Conservation (phyloP, 352 stramenopile species). For the Phytophthora litchii region DNA sequence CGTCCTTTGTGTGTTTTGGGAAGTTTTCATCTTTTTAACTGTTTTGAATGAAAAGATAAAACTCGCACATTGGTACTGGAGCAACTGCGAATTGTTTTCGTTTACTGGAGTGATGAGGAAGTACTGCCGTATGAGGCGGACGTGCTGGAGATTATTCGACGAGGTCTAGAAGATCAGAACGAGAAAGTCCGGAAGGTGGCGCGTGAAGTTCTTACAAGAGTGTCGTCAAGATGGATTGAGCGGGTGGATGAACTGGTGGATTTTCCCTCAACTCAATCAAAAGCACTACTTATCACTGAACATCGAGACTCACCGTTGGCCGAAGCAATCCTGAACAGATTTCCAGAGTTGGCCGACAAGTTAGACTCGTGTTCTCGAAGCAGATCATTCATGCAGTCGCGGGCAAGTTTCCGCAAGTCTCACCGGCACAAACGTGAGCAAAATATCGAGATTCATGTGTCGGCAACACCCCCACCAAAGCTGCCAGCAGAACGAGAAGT, state of each 20-base stretch:
- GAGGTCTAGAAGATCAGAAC: conserved; percentile 53
- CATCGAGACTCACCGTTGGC: conserved; percentile 52
- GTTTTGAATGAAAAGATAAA: conserved; percentile 42
- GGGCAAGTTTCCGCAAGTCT: conserved; percentile 34
- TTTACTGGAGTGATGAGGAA: conserved; percentile 59
- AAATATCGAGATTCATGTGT: conserved; percentile 42
- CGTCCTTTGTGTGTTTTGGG: not conserved
- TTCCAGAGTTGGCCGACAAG: conserved; percentile 41
- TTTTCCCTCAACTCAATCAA: conserved; percentile 44
- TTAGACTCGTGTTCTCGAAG: conserved; percentile 16
- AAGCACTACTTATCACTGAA: conserved; percentile 51
- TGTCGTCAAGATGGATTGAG: conserved; percentile 59
- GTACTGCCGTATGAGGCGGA: conserved; percentile 49
- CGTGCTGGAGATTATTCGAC: conserved; percentile 56
- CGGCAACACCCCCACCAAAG: conserved; percentile 27
- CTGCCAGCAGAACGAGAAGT: conserved; percentile 11
- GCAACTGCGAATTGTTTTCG: conserved; percentile 60
- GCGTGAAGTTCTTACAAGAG: conserved; percentile 52
- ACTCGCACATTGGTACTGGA: conserved; percentile 58
- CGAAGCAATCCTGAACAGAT: conserved; percentile 46
- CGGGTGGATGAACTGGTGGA: conserved; percentile 52
- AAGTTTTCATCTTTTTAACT: conserved; percentile 4
- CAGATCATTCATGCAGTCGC: conserved; percentile 26
- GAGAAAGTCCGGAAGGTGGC: conserved; percentile 44
- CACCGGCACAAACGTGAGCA: conserved; percentile 27